Evolutionary conservation across 768 basidiomycete genomes (phyloP).

Genomic region (Rickenella mellea): DNA sequence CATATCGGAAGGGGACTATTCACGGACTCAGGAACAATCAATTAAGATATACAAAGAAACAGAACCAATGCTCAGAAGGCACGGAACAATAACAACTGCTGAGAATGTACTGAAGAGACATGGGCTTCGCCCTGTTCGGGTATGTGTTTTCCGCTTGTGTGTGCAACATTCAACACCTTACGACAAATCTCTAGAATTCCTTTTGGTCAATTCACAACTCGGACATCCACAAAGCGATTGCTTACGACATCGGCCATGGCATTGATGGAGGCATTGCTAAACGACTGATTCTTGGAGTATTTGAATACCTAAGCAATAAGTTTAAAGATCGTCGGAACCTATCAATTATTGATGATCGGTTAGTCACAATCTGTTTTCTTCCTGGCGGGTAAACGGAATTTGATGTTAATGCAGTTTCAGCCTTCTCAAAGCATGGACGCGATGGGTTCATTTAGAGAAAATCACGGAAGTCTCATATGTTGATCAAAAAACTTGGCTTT

Average conservation of each 20-base stretch:
- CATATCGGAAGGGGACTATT: constrained; percentile 7
- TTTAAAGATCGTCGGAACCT: too few relatives aligned
- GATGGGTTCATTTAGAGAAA: too few relatives aligned
- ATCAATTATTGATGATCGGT: too few relatives aligned
- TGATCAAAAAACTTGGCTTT: too few relatives aligned
- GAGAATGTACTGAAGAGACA: constrained; percentile 13
- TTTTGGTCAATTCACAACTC: constrained; percentile 18
- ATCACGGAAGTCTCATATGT: too few relatives aligned
- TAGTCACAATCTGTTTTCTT: too few relatives aligned
- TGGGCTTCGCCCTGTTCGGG: constrained; percentile 16
- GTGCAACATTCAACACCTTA: too few relatives aligned
- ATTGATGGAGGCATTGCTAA: constrained; percentile 19
- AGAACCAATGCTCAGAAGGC: constrained; percentile 7
- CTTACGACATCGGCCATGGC: constrained; percentile 21
- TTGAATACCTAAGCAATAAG: too few relatives aligned
- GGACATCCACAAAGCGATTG: constrained; percentile 14
- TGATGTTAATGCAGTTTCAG: too few relatives aligned
- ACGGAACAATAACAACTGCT: constrained; percentile 5
- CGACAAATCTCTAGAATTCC: constrained; percentile 14
- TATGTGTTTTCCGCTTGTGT: constrained; percentile 4
- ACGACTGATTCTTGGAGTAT: too few relatives aligned
- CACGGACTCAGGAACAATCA: constrained; percentile 14
- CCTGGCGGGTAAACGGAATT: too few relatives aligned
- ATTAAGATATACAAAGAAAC: constrained; percentile 10
- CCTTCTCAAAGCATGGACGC: too few relatives aligned